Evolutionary conservation across 192 early-diverging fungal genomes (phyloP), one percentile per base, ranked within the genome.

Genomic region (Coemansia nantahalensis): DNA sequence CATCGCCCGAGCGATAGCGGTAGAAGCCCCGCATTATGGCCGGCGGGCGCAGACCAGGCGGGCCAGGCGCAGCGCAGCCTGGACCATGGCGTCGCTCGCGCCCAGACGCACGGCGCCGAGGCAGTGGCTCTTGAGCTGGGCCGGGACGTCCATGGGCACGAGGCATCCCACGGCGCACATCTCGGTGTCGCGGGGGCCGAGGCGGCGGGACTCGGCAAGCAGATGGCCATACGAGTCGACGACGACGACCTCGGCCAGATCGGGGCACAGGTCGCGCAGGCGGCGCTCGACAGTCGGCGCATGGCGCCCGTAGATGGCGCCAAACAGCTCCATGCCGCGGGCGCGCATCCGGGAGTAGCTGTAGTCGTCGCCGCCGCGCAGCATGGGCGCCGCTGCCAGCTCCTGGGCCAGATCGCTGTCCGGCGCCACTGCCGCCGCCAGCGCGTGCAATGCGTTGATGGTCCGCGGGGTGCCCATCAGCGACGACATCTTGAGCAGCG

Each of bases 121-220:
- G 35, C 55, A 62, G n/a, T 70, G 67, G 55, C 60, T 70, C 36
- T 70, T 70, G 23, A 70, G 67, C 38, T 70, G 67, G n/a, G 47
- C 34, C 3, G 67, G 60, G 15, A 63, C 67, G 19, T 70, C 39
- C 40, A 54, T 54, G 4, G 67, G 67, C 10, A 70, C 59, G 30
- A 70, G 60, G 17, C 59, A 47, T 1, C 55, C 67, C 1, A 70
- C 51, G 11, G 56, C 60, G 15, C 67, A 70, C 3, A 70, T 35
- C 30, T 70, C 67, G 3, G 67, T 70, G 21, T 70, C 67, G 17
- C 60, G 18, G 19, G 38, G 59, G 28, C 35, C 14, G 3, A 70
- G 60, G 26, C 54, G 62, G 1, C 45, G 26, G 12, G 59, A 49
- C 31, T 70, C 60, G 45, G 45, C 37, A 1, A 70, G 55, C 24